Evolutionary conservation across 169 alveolate genomes (phyloP), one percentile per base, ranked within the genome.

Genomic region (Cryptosporidium andersoni): DNA sequence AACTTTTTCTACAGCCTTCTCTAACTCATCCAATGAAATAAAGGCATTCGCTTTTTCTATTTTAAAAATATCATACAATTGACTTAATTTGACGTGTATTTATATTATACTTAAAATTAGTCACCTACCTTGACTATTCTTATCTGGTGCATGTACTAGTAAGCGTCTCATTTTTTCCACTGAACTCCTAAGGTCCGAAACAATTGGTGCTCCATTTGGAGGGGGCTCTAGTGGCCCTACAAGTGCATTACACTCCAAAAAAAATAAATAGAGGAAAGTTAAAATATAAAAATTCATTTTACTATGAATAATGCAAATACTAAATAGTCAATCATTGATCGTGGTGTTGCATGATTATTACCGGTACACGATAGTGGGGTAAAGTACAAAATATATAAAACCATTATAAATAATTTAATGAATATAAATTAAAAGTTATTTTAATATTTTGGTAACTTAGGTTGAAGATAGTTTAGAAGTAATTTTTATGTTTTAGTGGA

Each of bases 1-100:
- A 5, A 74, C 11, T 36, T 58, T 60, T 42, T 74, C 62, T 36
- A 74, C 49, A 25, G 55, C 85, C 4, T 74, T 40, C 45, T 74
- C 85, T 49, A 74, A 60, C 39, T 58, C 85, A 3, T 63, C 58
- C 11, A 74, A 34, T 56, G 85, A 74, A 74, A 74, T 74, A 36
- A 74, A 74, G 5, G 85, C 85, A 34, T 74, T 66, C 9, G 40
- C 42, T 48, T 74, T 74, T 37, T 74, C 85, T 74, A 55, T 37
- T 16, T 56, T 58, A 45, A 45, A 37, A 6, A 1, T 25, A 25
- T 25, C 25, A 25, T 25, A 25, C 0, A 25, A n/a, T n/a, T 51
- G 56, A 51, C 12, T 51, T 51, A n/a, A 12, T 12, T 12, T 12
- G 1, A 12, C n/a, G 0, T 25, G 25, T 25, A 25, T 25, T 25